phyloP scores from a whole-genome alignment of 768 basidiomycete species.

The Brasilioporus rufonigricans region DNA sequence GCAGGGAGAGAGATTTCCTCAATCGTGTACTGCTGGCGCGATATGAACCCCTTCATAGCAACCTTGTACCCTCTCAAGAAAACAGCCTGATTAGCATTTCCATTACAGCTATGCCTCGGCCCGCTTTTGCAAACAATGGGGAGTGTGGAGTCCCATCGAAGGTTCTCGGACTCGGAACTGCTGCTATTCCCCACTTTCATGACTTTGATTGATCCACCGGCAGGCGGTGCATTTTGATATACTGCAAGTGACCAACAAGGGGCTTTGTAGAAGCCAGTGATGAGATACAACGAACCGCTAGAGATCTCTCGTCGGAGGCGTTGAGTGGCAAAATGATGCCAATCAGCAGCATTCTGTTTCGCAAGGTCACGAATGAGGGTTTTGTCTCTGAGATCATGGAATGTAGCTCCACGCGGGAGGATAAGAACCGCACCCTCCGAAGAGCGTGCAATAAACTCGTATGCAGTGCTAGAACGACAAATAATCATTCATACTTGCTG shows the following conservation, averaged over 20 bases:
- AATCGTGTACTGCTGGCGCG: too few relatives aligned
- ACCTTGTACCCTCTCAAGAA: too few relatives aligned
- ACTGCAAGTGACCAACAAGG: neutral
- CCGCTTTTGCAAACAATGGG: too few relatives aligned
- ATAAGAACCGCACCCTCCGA: neutral
- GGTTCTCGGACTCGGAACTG: too few relatives aligned
- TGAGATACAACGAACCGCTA: neutral
- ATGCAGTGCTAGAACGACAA: neutral
- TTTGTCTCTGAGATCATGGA: neutral
- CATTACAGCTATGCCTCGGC: too few relatives aligned
- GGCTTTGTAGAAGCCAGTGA: neutral
- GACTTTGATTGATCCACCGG: neutral
- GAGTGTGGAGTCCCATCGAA: too few relatives aligned
- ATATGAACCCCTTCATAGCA: too few relatives aligned
- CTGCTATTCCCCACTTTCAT: neutral
- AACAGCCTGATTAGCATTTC: too few relatives aligned
- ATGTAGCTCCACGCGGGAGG: neutral
- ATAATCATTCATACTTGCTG: too few relatives aligned
- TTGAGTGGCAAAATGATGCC: neutral
- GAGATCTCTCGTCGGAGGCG: neutral
- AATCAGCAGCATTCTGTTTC: neutral
- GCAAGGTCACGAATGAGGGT: neutral
- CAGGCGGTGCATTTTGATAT: neutral
- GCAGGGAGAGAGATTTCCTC: too few relatives aligned
- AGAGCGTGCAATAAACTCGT: neutral